phyloP scores from a whole-genome alignment of 345 rosid genomes.

The Eucalyptus caleyi region DNA sequence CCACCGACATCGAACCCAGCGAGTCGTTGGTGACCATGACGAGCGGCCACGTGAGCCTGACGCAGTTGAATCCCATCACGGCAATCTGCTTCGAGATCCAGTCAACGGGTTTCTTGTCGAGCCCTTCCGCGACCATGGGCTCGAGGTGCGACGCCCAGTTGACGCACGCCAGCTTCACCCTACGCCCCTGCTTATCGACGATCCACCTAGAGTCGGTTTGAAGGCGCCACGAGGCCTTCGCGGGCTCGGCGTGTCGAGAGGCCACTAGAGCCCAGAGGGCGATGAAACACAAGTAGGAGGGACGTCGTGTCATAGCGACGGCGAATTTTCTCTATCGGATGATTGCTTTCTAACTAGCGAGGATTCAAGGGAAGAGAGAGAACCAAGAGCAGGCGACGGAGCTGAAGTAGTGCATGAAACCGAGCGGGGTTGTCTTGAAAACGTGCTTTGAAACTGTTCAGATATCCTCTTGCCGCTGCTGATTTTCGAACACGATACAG shows the following conservation, averaged over 20 bases:
- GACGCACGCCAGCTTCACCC: neutral
- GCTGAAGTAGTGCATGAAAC: neutral
- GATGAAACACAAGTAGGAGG: neutral
- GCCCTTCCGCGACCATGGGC: slow-evolving; percentile 60
- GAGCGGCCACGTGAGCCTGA: slow-evolving; percentile 62
- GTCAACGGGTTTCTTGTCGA: slow-evolving; percentile 45
- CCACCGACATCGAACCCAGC: slow-evolving; percentile 32
- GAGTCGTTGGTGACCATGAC: slow-evolving; percentile 38
- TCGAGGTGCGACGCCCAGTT: slow-evolving; percentile 26
- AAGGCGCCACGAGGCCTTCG: neutral
- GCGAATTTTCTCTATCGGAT: neutral
- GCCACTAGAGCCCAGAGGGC: neutral
- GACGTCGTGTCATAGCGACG: neutral
- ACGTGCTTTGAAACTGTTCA: neutral
- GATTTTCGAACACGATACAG: neutral
- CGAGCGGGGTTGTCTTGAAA: neutral
- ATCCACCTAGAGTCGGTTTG: neutral
- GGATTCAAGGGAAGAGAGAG: neutral
- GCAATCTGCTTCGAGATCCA: slow-evolving; percentile 13
- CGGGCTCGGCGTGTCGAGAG: neutral
- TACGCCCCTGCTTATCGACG: neutral
- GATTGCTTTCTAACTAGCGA: neutral
- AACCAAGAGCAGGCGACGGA: neutral
- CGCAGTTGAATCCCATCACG: slow-evolving; percentile 51
- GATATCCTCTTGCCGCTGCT: neutral